These are phyloP conservation scores for Erysimum cheiranthoides DNA, from an alignment of 345 rosid species.

Conservation along the genomic window DNA sequence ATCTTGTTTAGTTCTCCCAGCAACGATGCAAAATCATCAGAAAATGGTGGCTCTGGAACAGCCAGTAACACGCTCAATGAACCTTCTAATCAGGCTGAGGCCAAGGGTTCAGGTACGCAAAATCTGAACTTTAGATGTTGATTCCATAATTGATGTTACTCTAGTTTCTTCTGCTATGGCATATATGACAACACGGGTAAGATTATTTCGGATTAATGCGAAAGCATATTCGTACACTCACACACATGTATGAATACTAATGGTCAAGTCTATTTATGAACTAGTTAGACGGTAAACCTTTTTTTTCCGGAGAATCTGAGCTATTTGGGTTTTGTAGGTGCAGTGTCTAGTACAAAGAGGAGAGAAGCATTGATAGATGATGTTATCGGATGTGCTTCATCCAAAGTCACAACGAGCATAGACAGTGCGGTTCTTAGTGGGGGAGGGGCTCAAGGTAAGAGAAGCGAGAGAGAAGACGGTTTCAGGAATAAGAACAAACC, in stretches of 20 bases:
- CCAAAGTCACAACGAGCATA: slow-evolving; percentile 63
- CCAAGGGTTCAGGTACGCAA: slow-evolving; percentile 79
- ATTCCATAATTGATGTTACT: slow-evolving; percentile 1
- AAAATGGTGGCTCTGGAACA: slow-evolving; percentile 94
- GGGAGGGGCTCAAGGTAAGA: slow-evolving; percentile 61
- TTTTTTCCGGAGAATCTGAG: slow-evolving; percentile 3
- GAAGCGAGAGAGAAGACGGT: slow-evolving; percentile 58
- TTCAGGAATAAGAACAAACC: slow-evolving; percentile 54
- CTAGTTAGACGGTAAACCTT: slow-evolving; percentile 7
- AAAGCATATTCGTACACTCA: background rate
- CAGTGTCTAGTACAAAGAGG: slow-evolving; percentile 68
- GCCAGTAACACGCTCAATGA: slow-evolving; percentile 89
- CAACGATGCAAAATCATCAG: slow-evolving; percentile 80
- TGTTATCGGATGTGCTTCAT: slow-evolving; percentile 73
- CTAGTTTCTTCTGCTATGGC: background rate
- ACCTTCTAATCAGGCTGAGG: slow-evolving; percentile 70
- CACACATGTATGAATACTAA: slow-evolving; percentile 6
- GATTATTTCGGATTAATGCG: background rate
- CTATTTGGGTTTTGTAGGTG: slow-evolving; percentile 57
- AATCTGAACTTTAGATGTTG: slow-evolving; percentile 19
- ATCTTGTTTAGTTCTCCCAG: slow-evolving; percentile 69
- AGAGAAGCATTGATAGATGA: slow-evolving; percentile 76
- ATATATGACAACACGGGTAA: background rate
- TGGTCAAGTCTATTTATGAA: slow-evolving; percentile 12
- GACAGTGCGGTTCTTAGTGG: slow-evolving; percentile 53